Percentiles rank a stretch among this genome's conserved stretches.
Evolutionary conservation across 169 alveolate species (phyloP).

Genomic region (Miamiensis avidus): DNA sequence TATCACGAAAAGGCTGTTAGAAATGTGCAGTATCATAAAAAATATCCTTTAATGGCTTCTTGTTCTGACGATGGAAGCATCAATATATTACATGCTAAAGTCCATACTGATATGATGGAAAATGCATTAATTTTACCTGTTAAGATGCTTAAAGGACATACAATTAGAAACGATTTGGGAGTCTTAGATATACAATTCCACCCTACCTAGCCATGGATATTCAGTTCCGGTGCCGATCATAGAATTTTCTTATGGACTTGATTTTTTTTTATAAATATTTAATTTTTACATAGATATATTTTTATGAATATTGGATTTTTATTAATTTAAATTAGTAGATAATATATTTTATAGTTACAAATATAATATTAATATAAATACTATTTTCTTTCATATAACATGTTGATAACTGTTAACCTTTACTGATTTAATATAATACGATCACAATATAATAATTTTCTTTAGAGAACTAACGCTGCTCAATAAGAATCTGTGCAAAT

Average conservation of each 20-base stretch:
- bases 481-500: too few species aligned
- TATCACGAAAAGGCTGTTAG: slow-evolving; percentile 86
- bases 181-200: slow-evolving; percentile 81
- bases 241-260: slow-evolving; percentile 75
- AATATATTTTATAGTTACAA: too few species aligned
- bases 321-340: too few species aligned
- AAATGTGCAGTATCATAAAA: slow-evolving; percentile 61
- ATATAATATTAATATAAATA: too few species aligned
- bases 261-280: neutral
- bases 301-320: too few species aligned
- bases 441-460: too few species aligned
- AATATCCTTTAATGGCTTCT: slow-evolving; percentile 82
- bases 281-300: too few species aligned
- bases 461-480: too few species aligned
- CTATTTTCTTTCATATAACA: too few species aligned
- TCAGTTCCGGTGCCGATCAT: slow-evolving; percentile 78
- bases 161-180: slow-evolving; percentile 49
- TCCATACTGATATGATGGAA: slow-evolving; percentile 71
- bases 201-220: slow-evolving; percentile 89
- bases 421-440: too few species aligned
- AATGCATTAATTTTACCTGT: slow-evolving; percentile 88
- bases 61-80: slow-evolving; percentile 82
- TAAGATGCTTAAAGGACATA: slow-evolving; percentile 75
- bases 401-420: too few species aligned
- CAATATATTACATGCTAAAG: slow-evolving; percentile 86